phyloP scores from a whole-genome alignment of 108 stramenopile species.

The Schizochytrium sp. region DNA sequence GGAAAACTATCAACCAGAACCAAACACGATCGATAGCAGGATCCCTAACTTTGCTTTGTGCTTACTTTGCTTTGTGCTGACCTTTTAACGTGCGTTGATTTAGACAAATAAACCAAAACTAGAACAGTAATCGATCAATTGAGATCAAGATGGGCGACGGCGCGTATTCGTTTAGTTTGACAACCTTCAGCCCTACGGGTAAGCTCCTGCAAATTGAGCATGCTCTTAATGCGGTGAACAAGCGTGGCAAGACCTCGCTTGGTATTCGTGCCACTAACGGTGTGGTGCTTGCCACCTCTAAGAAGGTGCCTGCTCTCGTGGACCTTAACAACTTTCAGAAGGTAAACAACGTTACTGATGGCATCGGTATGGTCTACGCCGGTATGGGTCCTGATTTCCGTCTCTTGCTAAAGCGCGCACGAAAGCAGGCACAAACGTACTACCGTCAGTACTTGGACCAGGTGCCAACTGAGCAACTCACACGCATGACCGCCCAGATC shows the following conservation, averaged over 20 bases:
- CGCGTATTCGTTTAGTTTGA: conserved; percentile 95
- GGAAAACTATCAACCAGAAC: too few species aligned
- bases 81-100: not conserved
- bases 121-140: conserved; percentile 1
- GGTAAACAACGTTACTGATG: conserved; percentile 85
- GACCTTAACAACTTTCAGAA: conserved; percentile 88
- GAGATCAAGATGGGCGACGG: conserved; percentile 90
- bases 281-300: conserved; percentile 98
- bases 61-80: not conserved
- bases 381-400: conserved; percentile 99
- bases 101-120: not conserved
- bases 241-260: conserved; percentile 89
- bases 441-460: conserved; percentile 85
- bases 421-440: conserved; percentile 93
- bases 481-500: conserved; percentile 90
- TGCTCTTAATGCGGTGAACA: conserved; percentile 95
- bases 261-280: conserved; percentile 97
- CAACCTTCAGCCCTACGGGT: conserved; percentile 96
- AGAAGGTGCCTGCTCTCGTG: conserved; percentile 91
- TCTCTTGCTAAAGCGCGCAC: conserved; percentile 91
- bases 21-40: too few species aligned
- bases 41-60: not conserved
- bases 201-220: conserved; percentile 99
- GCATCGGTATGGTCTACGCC: conserved; percentile 91
- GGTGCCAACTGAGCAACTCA: conserved; percentile 92